phyloP scores from a whole-genome alignment of 83 land plant species.

The Thuja plicata region DNA sequence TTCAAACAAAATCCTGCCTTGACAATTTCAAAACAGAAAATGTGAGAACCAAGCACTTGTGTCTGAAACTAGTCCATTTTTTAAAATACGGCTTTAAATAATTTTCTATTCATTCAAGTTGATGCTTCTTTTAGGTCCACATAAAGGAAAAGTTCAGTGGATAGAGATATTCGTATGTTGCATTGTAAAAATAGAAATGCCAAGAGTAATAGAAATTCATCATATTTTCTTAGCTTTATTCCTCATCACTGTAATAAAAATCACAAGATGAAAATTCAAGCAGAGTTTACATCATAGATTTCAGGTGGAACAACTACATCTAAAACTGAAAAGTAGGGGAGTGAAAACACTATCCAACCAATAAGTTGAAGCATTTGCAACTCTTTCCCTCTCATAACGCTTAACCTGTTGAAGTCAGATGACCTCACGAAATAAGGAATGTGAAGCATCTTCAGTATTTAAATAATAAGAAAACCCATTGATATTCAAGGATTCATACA shows the following conservation, averaged over 20 bases:
- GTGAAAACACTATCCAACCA: constrained; percentile 50
- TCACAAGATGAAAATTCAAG: neutral
- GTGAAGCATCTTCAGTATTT: neutral
- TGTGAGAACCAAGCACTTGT: neutral
- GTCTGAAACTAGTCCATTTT: neutral
- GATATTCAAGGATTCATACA: neutral
- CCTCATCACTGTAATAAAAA: neutral
- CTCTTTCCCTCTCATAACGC: constrained; percentile 80
- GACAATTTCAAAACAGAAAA: constrained; percentile 1
- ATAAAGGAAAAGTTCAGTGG: neutral
- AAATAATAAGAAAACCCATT: neutral
- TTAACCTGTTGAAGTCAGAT: constrained; percentile 58
- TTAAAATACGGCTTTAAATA: neutral
- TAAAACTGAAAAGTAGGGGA: neutral
- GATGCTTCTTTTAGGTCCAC: neutral
- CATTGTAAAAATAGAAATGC: neutral
- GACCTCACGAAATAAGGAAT: neutral
- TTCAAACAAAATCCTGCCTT: constrained; percentile 92
- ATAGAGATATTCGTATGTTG: neutral
- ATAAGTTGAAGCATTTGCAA: constrained; percentile 92
- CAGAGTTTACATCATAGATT: neutral
- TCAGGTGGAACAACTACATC: neutral
- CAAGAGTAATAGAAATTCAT: neutral
- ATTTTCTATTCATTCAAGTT: neutral
- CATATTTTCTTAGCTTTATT: neutral